Base-by-base conservation (phyloP, 768 basidiomycete genomes). In the Albatrellus ellisii region DNA sequence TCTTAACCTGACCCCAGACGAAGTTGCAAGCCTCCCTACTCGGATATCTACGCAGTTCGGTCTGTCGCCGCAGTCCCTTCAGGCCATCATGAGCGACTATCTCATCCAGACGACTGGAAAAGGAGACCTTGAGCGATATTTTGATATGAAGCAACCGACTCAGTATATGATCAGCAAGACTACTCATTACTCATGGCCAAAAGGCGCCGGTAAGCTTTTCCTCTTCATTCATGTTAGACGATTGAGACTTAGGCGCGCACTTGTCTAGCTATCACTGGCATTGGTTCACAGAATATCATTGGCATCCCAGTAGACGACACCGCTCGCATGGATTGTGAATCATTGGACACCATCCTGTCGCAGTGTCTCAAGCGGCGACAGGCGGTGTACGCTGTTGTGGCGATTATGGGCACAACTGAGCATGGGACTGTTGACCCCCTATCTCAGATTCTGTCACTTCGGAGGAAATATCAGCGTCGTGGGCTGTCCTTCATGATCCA, bases 131-230 rank as follows among this genome's bases (percentile, higher is more conserved):
- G 53, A 53, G 42, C 34, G 41, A 9, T 38, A 54, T n/a, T 61
- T 45, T 34, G 46, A 47, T 6, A 49, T 62, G 25, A 45, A 49
- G 39, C 32, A 51, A 29, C 33, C 48, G 25, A 53, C 57, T 17
- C 48, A 46, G 24, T 60, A 59, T 34, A 34, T 62, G 6, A 48
- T 59, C n/a, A 44, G 58, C 1, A 53, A 42, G 29, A 62, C 65
- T 5, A 59, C 56, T 14, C 67, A 69, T 49, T 68, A 66, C 40
- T 69, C 67, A 1, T 71, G 69, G 69, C 66, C 67, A 11, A 71
- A 71, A 50, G 59, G 58, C 15, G 61, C 64, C 18, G 63, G 68
- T 68, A 45, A 37, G 58, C 53, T 26, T 18, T 20, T 35, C 17
- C n/a, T 28, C 26, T 26, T n/a, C 6, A 43, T 10, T 35, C 14